Percentiles rank a stretch among this genome's conserved stretches.
Conservation (phyloP, 352 stramenopile genomes). For the Thalassiosira ordinaria region DNA sequence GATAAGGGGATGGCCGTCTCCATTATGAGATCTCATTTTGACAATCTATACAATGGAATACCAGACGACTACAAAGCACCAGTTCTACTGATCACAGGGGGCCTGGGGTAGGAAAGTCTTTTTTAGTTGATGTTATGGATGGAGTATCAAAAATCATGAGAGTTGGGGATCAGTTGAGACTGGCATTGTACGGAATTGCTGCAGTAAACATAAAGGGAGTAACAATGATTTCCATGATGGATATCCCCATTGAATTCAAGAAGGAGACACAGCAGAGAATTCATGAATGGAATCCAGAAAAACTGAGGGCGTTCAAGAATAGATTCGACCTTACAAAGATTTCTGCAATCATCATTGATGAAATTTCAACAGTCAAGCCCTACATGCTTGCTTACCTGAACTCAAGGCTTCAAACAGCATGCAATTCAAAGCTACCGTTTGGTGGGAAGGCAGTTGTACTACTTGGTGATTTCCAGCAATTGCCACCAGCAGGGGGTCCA, state of each 20-base stretch:
- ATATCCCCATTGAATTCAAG: conserved; percentile 29
- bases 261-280: conserved; percentile 1
- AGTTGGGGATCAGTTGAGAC: conserved; percentile 3
- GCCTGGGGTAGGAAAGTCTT: conserved; percentile 29
- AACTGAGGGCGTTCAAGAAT: conserved; percentile 21
- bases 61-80: conserved; percentile 20
- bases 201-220: conserved; percentile 27
- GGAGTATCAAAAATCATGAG: conserved; percentile 19
- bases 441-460: conserved; percentile 29
- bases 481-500: conserved; percentile 1
- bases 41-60: not conserved
- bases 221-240: conserved; percentile 16
- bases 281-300: conserved; percentile 12
- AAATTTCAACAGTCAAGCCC: conserved; percentile 41
- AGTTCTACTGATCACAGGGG: conserved; percentile 31
- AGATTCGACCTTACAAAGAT: conserved; percentile 26
- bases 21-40: conserved; percentile 16
- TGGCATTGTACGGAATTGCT: conserved; percentile 27
- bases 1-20: conserved; percentile 14
- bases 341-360: conserved; percentile 31
- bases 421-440: conserved; percentile 19
- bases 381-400: conserved; percentile 34
- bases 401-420: conserved; percentile 21
- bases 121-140: conserved; percentile 22
- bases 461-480: conserved; percentile 34